Evolutionary conservation across 2,329 filamentous ascomycete genomes (phyloP).

Genomic region (Aureobasidium musti): DNA sequence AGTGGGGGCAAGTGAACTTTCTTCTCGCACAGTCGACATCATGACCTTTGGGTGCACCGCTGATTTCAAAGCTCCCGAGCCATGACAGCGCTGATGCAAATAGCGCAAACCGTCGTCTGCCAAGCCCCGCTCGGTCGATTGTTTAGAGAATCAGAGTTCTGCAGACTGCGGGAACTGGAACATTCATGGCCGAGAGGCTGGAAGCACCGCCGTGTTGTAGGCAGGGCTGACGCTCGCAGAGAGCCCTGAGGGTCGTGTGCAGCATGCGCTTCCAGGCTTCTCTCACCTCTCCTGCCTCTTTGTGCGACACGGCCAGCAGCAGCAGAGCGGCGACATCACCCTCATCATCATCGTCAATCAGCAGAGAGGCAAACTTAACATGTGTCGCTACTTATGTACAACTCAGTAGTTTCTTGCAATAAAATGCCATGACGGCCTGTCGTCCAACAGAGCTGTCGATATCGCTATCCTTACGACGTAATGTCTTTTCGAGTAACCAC

Average conservation of each 20-base stretch:
- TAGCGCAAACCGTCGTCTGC: slow-evolving; percentile 21
- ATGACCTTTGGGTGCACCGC: slow-evolving; percentile 7
- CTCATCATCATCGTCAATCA: slow-evolving; percentile 6
- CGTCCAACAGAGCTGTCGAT: slow-evolving; percentile 14
- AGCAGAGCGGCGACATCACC: slow-evolving; percentile 1
- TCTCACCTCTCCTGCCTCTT: neutral
- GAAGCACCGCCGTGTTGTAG: neutral
- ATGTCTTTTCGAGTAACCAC: slow-evolving; percentile 19
- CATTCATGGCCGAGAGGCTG: slow-evolving; percentile 6
- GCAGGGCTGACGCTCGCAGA: slow-evolving; percentile 1
- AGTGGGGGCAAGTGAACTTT: slow-evolving; percentile 24
- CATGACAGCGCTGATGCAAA: neutral
- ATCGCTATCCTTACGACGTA: slow-evolving; percentile 5
- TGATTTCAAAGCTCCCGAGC: neutral
- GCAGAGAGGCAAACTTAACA: slow-evolving; percentile 12
- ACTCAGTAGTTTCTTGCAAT: slow-evolving; percentile 8
- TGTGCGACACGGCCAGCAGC: slow-evolving; percentile 16
- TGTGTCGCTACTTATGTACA: slow-evolving; percentile 12
- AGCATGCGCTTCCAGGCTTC: neutral
- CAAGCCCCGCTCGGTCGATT: slow-evolving; percentile 6
- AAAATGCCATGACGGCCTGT: neutral
- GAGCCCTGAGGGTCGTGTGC: neutral
- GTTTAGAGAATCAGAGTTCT: neutral
- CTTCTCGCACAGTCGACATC: slow-evolving; percentile 21
- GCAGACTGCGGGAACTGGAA: neutral